Evolutionary conservation across 768 basidiomycete species (phyloP).

Genomic region (Lactarius tabidus): DNA sequence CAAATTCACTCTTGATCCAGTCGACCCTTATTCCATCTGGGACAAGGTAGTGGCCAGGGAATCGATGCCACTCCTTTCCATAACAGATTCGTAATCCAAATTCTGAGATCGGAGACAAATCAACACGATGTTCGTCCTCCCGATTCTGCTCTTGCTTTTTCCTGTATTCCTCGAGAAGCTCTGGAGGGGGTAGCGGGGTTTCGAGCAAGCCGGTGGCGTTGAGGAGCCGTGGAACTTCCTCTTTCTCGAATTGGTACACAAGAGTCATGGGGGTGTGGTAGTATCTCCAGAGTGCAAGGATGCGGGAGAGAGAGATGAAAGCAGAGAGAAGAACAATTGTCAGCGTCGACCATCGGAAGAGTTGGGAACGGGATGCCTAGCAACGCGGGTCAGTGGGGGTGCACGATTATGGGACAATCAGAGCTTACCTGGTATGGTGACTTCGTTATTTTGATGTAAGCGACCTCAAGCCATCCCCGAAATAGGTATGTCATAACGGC

Average conservation of each 20-base stretch:
- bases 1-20: slow-evolving; percentile 90
- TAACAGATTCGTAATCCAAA: slow-evolving; percentile 78
- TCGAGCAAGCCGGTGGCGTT: slow-evolving; percentile 65
- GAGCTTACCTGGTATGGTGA: slow-evolving; percentile 77
- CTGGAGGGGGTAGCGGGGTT: slow-evolving; percentile 38
- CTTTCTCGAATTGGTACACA: slow-evolving; percentile 62
- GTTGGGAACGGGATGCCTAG: slow-evolving; percentile 69
- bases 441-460: slow-evolving; percentile 68
- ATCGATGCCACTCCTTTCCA: slow-evolving; percentile 96
- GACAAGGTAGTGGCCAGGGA: slow-evolving; percentile 85
- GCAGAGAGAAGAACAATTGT: slow-evolving; percentile 61
- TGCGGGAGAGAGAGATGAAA: slow-evolving; percentile 72
- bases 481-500: slow-evolving; percentile 82
- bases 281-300: slow-evolving; percentile 79
- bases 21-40: slow-evolving; percentile 79
- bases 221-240: slow-evolving; percentile 79
- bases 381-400: slow-evolving; percentile 7
- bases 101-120: slow-evolving; percentile 61
- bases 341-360: slow-evolving; percentile 77
- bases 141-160: slow-evolving; percentile 34
- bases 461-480: slow-evolving; percentile 80
- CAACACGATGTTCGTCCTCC: slow-evolving; percentile 47
- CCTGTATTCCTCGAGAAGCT: slow-evolving; percentile 38
- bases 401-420: slow-evolving; percentile 6
- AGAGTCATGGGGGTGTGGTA: slow-evolving; percentile 86